Conservation (phyloP, 768 basidiomycete species). For the Chalciporus sphaerocephalus region DNA sequence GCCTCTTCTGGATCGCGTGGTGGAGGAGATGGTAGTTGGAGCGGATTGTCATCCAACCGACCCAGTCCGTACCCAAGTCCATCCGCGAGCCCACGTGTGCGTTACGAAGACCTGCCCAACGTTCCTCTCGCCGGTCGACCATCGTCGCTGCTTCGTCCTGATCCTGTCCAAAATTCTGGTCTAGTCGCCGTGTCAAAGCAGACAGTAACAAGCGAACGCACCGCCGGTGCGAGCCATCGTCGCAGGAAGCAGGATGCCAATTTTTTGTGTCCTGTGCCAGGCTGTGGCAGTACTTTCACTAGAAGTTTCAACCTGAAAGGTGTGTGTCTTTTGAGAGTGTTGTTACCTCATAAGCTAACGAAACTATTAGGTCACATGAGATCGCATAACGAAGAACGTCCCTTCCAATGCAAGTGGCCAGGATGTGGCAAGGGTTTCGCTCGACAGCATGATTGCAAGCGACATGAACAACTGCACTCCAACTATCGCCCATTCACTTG, state of each 20-base stretch:
- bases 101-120: constrained; percentile 47
- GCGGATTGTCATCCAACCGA: constrained; percentile 36
- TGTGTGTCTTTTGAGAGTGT: constrained; percentile 30
- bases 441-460: constrained; percentile 92
- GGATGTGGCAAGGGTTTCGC: constrained; percentile 94
- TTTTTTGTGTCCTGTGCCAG: constrained; percentile 77
- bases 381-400: constrained; percentile 91
- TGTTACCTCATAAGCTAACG: constrained; percentile 12
- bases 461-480: constrained; percentile 91
- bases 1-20: constrained; percentile 39
- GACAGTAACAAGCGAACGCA: constrained; percentile 89
- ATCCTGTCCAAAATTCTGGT: constrained; percentile 9
- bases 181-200: constrained; percentile 49
- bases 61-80: constrained; percentile 67
- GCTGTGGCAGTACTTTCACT: constrained; percentile 86
- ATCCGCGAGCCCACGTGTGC: constrained; percentile 55
- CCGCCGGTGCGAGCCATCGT: constrained; percentile 80
- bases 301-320: constrained; percentile 92
- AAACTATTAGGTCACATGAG: constrained; percentile 73
- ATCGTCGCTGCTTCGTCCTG: constrained; percentile 24
- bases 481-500: constrained; percentile 91
- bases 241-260: constrained; percentile 85
- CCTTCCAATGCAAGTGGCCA: constrained; percentile 92
- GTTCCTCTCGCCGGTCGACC: constrained; percentile 23
- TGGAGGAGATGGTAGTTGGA: constrained; percentile 30